These are phyloP conservation scores for Ganoderma lingzhi DNA, from an alignment of 1,284 basidiomycete genomes.

Conservation along the genomic window DNA sequence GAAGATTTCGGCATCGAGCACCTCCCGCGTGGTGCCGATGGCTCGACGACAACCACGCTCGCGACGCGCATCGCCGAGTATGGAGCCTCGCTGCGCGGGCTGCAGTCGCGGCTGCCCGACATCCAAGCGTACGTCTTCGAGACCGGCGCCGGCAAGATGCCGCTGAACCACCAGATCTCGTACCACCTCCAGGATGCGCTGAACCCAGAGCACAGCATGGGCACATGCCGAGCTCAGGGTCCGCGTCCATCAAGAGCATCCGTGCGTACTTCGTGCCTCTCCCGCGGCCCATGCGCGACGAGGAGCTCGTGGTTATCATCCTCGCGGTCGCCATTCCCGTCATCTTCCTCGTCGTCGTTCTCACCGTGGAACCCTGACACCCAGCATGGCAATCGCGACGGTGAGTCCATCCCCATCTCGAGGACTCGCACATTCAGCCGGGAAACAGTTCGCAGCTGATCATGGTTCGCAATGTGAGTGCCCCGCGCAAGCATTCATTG, in stretches of 20 bases:
- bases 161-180: slow-evolving; percentile 96
- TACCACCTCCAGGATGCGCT: slow-evolving; percentile 97
- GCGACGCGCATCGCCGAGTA: slow-evolving; percentile 93
- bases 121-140: slow-evolving; percentile 90
- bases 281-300: no score
- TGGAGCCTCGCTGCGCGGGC: slow-evolving; percentile 88
- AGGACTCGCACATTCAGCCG: no score
- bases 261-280: no score
- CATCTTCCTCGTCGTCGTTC: no score
- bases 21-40: slow-evolving; percentile 95
- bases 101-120: slow-evolving; percentile 89
- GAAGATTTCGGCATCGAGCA: slow-evolving; percentile 99
- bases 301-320: no score
- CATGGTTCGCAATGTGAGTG: slow-evolving; percentile 94
- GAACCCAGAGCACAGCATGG: slow-evolving; percentile 52
- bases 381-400: no score
- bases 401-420: no score
- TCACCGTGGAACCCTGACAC: no score
- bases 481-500: neutral
- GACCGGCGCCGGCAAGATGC: slow-evolving; percentile 83
- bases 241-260: no score
- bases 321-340: no score
- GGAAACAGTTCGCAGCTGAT: slow-evolving; percentile 81
- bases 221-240: no score
- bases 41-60: slow-evolving; percentile 91